These are phyloP conservation scores for Cymbopogon citratus DNA, from an alignment of 176 grass and related monocot genomes.

Conservation along the genomic window DNA sequence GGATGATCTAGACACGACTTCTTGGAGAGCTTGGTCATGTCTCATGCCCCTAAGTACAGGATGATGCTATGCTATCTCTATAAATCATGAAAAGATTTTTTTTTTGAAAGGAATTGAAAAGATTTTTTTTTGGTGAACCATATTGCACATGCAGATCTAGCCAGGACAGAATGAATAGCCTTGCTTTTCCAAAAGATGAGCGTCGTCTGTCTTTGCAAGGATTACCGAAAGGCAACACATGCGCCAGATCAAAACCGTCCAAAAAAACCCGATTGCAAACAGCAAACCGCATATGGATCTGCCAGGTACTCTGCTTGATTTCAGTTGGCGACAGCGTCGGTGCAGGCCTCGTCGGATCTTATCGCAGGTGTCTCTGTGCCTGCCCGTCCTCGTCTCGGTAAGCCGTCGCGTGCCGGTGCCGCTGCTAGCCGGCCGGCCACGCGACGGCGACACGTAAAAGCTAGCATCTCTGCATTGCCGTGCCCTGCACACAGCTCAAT, in stretches of 20 bases:
- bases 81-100: neutral
- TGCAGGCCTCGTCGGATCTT: neutral
- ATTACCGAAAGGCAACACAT: neutral
- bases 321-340: neutral
- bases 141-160: no score
- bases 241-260: neutral
- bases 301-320: neutral
- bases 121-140: no score
- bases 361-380: neutral
- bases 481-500: neutral
- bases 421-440: neutral
- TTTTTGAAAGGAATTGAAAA: no score
- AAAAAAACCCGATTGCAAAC: neutral
- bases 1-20: neutral
- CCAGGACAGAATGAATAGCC: neutral
- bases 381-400: neutral
- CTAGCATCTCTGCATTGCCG: neutral
- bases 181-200: neutral
- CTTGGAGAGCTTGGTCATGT: no score
- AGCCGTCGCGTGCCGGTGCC: neutral
- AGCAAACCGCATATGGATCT: neutral
- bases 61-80: neutral
- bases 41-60: neutral
- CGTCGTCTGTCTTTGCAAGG: neutral
- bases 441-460: neutral